A percentile compares a stretch with the other conserved stretches of the same genome.
Conservation (phyloP, 2,329 filamentous ascomycete species). For the Coleophoma cylindrospora region DNA sequence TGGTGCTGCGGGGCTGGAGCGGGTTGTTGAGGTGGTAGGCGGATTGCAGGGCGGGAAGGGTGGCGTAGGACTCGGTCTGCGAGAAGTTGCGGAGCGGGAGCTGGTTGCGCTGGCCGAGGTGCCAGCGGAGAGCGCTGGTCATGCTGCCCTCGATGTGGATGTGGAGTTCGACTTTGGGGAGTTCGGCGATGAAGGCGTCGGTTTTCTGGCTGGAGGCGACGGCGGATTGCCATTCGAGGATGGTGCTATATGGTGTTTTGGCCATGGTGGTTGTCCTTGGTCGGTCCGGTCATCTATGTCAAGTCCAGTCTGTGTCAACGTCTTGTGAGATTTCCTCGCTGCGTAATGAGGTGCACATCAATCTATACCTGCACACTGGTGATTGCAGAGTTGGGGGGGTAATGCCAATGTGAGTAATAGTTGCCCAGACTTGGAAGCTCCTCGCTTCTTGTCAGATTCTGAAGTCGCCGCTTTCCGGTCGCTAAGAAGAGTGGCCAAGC, state of each 20-base stretch:
- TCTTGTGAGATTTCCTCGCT: too few species aligned
- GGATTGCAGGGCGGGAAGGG: neutral
- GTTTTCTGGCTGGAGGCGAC: neutral
- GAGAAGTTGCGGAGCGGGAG: slow-evolving; percentile 45
- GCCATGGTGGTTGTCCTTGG: neutral
- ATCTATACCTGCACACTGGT: too few species aligned
- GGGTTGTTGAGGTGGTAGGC: slow-evolving; percentile 41
- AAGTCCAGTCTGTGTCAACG: too few species aligned
- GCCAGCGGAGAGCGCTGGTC: slow-evolving; percentile 61
- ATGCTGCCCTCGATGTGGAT: slow-evolving; percentile 72
- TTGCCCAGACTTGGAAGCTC: too few species aligned
- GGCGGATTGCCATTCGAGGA: neutral
- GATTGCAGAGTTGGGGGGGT: too few species aligned
- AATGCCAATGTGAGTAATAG: too few species aligned
- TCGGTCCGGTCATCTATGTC: neutral
- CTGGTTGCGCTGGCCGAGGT: slow-evolving; percentile 58
- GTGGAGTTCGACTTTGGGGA: slow-evolving; percentile 77
- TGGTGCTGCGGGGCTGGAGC: slow-evolving; percentile 43
- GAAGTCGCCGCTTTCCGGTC: too few species aligned
- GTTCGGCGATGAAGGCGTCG: slow-evolving; percentile 47
- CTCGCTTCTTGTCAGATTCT: too few species aligned
- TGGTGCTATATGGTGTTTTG: neutral
- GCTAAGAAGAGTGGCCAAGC: too few species aligned
- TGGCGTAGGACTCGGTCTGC: slow-evolving; percentile 56
- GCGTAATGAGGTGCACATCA: too few species aligned